These are phyloP conservation scores for Chlorella sp. DNA, from an alignment of 139 green algal species.

Conservation along the genomic window DNA sequence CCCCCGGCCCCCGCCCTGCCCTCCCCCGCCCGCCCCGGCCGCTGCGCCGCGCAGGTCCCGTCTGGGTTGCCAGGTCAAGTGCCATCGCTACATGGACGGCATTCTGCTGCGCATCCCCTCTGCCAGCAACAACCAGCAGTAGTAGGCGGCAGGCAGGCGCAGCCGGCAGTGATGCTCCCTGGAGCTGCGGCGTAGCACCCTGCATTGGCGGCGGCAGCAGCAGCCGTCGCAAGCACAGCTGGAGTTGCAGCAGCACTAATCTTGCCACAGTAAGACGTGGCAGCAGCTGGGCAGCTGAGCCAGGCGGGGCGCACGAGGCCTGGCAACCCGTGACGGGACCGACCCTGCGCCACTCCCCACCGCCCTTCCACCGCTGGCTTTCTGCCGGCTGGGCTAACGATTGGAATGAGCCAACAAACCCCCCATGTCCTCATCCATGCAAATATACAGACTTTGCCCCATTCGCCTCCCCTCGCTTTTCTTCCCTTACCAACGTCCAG, in stretches of 20 bases:
- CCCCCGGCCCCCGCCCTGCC: background rate
- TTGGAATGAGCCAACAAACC: no score
- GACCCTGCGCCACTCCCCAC: no score
- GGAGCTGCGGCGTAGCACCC: background rate
- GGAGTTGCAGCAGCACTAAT: background rate
- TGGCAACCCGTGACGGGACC: conserved; percentile 12
- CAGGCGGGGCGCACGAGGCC: background rate
- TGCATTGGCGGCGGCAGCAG: background rate
- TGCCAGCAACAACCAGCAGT: conserved; percentile 7
- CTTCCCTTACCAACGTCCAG: background rate
- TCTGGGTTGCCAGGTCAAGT: conserved; percentile 35
- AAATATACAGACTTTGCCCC: no score
- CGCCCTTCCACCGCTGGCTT: no score
- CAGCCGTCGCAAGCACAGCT: background rate
- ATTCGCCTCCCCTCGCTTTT: no score
- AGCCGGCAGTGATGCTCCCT: no score
- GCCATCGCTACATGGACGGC: conserved; percentile 21
- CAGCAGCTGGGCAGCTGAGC: background rate
- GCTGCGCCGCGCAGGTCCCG: conserved; percentile 13
- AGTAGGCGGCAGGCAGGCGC: background rate
- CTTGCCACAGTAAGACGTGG: background rate
- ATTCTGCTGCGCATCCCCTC: conserved; percentile 24
- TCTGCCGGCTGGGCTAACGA: no score
- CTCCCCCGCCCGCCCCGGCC: background rate
- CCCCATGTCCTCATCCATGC: no score